These are phyloP conservation scores for Alternaria postmessia DNA, from an alignment of 2,329 filamentous ascomycete species.

Conservation along the genomic window DNA sequence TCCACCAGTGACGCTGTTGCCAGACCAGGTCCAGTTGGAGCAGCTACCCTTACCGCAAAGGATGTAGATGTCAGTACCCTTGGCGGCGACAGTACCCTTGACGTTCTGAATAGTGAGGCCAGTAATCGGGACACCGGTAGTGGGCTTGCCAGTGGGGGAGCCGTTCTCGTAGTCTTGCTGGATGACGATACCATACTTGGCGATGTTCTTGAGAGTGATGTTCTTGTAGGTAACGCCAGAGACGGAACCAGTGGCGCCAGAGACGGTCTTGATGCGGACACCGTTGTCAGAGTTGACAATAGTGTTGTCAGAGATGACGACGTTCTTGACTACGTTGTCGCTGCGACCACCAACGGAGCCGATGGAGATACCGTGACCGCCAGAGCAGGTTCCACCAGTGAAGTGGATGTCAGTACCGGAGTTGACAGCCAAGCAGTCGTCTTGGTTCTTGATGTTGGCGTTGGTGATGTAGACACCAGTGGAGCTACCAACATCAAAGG, in stretches of 20 bases:
- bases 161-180: constrained; percentile 63
- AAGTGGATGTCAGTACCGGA: constrained; percentile 58
- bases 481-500: constrained; percentile 63
- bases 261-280: constrained; percentile 66
- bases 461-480: constrained; percentile 60
- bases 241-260: constrained; percentile 61
- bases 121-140: constrained; percentile 58
- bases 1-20: constrained; percentile 52
- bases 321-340: constrained; percentile 63
- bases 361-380: constrained; percentile 67
- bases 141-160: constrained; percentile 54
- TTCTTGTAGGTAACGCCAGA: constrained; percentile 57
- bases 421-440: constrained; percentile 68
- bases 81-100: constrained; percentile 48
- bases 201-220: constrained; percentile 56
- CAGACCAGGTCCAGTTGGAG: constrained; percentile 64
- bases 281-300: constrained; percentile 64
- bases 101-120: constrained; percentile 53
- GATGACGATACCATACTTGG: constrained; percentile 61
- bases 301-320: constrained; percentile 60
- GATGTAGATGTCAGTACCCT: constrained; percentile 58
- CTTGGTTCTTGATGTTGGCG: constrained; percentile 65
- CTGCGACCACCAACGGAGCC: constrained; percentile 65
- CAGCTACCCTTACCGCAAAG: constrained; percentile 64
- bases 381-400: constrained; percentile 55